phyloP scores from a whole-genome alignment of 345 rosid genomes.

The Murraya koenigii region DNA sequence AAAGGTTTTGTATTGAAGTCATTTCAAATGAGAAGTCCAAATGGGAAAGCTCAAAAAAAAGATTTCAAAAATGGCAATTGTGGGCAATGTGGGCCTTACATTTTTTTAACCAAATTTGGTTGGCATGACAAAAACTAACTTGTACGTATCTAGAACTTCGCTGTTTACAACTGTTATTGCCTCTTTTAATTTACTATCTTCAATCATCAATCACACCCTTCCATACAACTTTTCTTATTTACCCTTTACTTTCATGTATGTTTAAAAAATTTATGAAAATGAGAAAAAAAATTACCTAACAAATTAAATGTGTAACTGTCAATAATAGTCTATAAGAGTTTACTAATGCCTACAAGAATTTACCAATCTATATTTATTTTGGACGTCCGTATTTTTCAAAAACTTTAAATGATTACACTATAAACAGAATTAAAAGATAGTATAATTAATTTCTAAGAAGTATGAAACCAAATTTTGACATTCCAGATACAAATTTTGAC shows the following conservation, averaged over 20 bases:
- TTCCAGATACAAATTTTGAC: constrained; percentile 23
- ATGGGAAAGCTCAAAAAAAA: constrained; percentile 9
- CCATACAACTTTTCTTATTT: neutral
- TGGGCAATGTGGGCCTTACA: constrained; percentile 17
- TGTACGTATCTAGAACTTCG: neutral
- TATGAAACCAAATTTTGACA: neutral
- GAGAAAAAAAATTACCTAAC: too few relatives aligned
- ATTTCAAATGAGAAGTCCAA: neutral
- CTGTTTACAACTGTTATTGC: constrained; percentile 7
- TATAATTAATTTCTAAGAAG: neutral
- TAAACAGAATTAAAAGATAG: neutral
- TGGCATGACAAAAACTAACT: constrained; percentile 17
- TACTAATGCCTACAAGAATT: rapidly evolving
- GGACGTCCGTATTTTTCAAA: neutral
- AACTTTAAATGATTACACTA: too few relatives aligned
- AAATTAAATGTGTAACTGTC: too few relatives aligned
- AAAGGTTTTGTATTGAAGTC: neutral
- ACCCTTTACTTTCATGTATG: neutral
- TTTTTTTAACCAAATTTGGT: constrained; percentile 20
- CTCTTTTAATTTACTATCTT: neutral
- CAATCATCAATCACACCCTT: neutral
- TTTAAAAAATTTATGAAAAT: neutral
- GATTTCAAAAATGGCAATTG: constrained; percentile 1
- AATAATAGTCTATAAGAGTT: too few relatives aligned
- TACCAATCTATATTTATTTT: too few relatives aligned